Conservation (phyloP, 768 basidiomycete species). For the button mushroom (Agaricus bisporus) region DNA sequence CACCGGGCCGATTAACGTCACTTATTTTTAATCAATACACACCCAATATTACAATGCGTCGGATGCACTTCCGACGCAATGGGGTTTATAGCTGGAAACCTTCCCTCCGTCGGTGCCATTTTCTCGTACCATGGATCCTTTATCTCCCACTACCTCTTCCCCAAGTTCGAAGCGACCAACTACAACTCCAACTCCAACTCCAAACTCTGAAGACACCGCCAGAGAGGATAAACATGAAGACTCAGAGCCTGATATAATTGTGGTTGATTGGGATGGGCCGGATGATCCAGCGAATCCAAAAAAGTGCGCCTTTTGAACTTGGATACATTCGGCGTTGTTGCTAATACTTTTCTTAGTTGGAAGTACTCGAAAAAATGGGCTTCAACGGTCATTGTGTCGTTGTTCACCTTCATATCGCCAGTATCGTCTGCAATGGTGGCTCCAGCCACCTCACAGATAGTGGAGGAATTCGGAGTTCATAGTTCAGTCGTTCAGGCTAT, state of each 20-base stretch:
- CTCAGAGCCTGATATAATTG: slow-evolving; percentile 16
- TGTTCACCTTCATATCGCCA: slow-evolving; percentile 63
- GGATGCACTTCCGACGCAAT: neutral
- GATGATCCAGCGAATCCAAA: slow-evolving; percentile 53
- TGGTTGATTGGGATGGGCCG: slow-evolving; percentile 63
- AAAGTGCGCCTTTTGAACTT: slow-evolving; percentile 32
- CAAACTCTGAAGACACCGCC: neutral
- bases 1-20: neutral
- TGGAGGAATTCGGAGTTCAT: slow-evolving; percentile 47
- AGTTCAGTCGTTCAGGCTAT: slow-evolving; percentile 44
- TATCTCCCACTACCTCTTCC: no score
- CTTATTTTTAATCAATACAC: neutral
- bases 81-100: neutral
- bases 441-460: slow-evolving; percentile 51
- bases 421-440: slow-evolving; percentile 74
- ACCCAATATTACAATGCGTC: neutral
- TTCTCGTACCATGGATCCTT: no score
- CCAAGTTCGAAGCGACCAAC: neutral
- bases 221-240: neutral
- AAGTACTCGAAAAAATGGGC: slow-evolving; percentile 53
- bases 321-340: neutral
- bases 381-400: slow-evolving; percentile 56
- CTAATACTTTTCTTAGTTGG: slow-evolving; percentile 37
- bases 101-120: neutral
- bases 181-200: slow-evolving; percentile 1